Conservation (phyloP, 805 yeast species). For the Nakazawaea anatomiae region DNA sequence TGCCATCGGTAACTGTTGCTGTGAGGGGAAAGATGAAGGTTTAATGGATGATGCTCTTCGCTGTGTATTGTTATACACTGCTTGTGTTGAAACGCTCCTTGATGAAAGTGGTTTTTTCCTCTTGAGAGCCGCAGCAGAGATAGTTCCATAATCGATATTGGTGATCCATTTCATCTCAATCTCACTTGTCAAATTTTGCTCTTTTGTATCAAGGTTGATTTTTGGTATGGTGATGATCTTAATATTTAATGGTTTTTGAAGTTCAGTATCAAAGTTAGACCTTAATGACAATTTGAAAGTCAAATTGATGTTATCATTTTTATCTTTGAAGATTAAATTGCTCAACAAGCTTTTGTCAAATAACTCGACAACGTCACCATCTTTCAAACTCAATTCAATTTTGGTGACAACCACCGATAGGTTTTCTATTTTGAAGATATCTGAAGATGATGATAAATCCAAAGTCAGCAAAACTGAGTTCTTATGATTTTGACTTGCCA, state of each 20-base stretch:
- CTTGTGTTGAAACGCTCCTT: constrained; percentile 4
- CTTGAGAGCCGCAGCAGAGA: constrained; percentile 7
- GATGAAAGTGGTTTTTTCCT: constrained; percentile 1
- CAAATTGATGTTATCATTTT: constrained; percentile 3
- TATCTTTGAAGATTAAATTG: constrained; percentile 3
- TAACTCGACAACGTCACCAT: constrained; percentile 9
- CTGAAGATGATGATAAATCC: constrained; percentile 6
- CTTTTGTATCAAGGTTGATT: background rate
- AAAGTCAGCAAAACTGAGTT: constrained; percentile 9
- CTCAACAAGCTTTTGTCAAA: background rate
- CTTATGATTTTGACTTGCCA: constrained; percentile 3
- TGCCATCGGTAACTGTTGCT: constrained; percentile 10
- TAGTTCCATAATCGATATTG: constrained; percentile 23
- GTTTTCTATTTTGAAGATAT: constrained; percentile 6
- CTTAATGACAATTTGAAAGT: constrained; percentile 3
- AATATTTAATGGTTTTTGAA: constrained; percentile 7
- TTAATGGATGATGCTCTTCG: constrained; percentile 22
- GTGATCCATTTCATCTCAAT: constrained; percentile 32
- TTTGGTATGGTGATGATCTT: constrained; percentile 5
- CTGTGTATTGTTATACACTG: constrained; percentile 25
- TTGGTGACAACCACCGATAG: constrained; percentile 4
- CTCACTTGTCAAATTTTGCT: constrained; percentile 11
- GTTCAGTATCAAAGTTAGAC: constrained; percentile 2
- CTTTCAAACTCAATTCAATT: constrained; percentile 7
- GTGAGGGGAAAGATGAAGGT: constrained; percentile 18